A percentile compares a stretch with the other conserved stretches of the same genome.
phyloP scores from a whole-genome alignment of 23 red algal species.

The Rhodosorus marinus region DNA sequence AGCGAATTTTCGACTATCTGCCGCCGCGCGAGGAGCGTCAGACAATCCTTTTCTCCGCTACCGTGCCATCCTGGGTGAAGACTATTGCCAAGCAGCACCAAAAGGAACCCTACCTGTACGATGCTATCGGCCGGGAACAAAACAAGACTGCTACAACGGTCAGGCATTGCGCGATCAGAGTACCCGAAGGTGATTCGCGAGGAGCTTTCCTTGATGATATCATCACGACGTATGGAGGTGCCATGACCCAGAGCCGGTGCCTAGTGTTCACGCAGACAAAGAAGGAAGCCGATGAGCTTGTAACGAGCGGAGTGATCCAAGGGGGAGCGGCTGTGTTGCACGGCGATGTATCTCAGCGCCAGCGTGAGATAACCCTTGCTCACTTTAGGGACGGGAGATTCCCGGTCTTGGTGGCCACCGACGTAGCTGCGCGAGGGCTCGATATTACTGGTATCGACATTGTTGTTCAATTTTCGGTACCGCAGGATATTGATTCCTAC shows the following conservation, averaged over 20 bases:
- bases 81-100: constrained; percentile 66
- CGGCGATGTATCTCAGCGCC: constrained; percentile 82
- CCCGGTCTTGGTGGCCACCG: constrained; percentile 82
- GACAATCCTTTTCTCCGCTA: constrained; percentile 89
- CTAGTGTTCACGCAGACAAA: constrained; percentile 95
- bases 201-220: constrained; percentile 59
- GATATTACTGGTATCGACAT: constrained; percentile 91
- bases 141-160: constrained; percentile 67
- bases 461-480: constrained; percentile 71
- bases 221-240: constrained; percentile 29
- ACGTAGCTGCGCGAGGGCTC: constrained; percentile 89
- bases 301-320: constrained; percentile 40
- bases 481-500: constrained; percentile 61
- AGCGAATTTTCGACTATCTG: constrained; percentile 46
- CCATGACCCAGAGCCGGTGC: constrained; percentile 30
- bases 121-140: constrained; percentile 45
- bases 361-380: constrained; percentile 64
- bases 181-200: constrained; percentile 47
- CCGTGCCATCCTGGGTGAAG: constrained; percentile 86
- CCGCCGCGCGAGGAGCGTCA: constrained; percentile 28
- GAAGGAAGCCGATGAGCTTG: constrained; percentile 80
- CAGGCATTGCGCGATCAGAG: constrained; percentile 64
- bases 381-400: constrained; percentile 82
- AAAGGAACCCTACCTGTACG: constrained; percentile 44
- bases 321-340: constrained; percentile 79